Base-by-base conservation (phyloP, 305 asterid species). In the Fraxinus baroniana region DNA sequence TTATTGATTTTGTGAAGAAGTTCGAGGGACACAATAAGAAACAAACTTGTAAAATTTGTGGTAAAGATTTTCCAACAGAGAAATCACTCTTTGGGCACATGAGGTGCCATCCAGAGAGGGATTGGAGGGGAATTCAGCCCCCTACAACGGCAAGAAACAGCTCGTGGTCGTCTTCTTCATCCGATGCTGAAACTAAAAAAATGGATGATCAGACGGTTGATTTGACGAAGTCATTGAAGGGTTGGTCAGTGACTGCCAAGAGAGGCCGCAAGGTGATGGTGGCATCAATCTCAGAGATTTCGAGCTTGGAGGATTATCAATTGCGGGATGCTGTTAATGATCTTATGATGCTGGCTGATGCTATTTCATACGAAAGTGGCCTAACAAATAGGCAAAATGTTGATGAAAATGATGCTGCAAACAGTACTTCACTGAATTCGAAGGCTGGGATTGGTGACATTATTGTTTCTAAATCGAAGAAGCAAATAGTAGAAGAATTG, bases 71-170 rank as follows among this genome's bases (percentile, higher is more conserved):
- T 32, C 90, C 85, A 3, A 90, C 98, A 0, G 81, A 83, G 90
- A 93, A 91, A 82, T 90, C 97, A 0, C 79, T 93, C 80, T 92
- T 62, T 37, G 98, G 98, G 52, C 97, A 93, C 91, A 89, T 93
- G 97, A 90, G 97, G 76, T 87, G 87, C 41, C 97, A 93, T 76
- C 97, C 97, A 0, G 92, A 89, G 7, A 89, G 95, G 79, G 84
- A 46, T 0, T 94, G 98, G 97, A 87, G 91, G 77, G 94, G 94
- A n/a, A 85, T 88, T 84, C 88, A 80, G 2, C 89, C 86, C 2
- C 78, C 85, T 4, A 26, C 52, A 4, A 32, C 0, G 55, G 46
- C 71, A 3, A 78, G 79, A 41, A 55, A 64, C 15, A 76, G 73
- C 30, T 70, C 76, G 1, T 39, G 22, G 37, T 78, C 49, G 0